Conservation (phyloP, 805 yeast species). For the Candida sanyiensis region DNA sequence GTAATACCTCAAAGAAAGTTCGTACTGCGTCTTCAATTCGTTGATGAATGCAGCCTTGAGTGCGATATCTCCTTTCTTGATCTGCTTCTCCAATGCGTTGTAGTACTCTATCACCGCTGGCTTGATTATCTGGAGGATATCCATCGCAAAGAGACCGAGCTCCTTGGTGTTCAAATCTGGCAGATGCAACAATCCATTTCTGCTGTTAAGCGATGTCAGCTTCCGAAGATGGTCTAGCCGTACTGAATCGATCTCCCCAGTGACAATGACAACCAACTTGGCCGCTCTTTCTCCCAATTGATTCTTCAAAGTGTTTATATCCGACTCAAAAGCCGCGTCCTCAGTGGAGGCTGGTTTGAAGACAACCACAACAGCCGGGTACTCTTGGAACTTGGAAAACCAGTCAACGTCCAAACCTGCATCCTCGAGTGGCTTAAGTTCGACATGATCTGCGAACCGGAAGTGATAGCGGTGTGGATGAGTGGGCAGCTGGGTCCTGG, state of each 20-base stretch:
- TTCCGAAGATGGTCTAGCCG: slow-evolving; percentile 34
- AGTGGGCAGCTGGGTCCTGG: slow-evolving; percentile 18
- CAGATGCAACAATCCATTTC: slow-evolving; percentile 39
- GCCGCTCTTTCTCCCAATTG: slow-evolving; percentile 28
- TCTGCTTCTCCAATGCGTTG: slow-evolving; percentile 32
- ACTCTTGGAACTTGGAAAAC: slow-evolving; percentile 46
- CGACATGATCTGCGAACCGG: slow-evolving; percentile 20
- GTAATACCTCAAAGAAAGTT: slow-evolving; percentile 43
- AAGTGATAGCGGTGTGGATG: slow-evolving; percentile 27
- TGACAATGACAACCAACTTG: slow-evolving; percentile 28
- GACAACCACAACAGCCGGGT: slow-evolving; percentile 44
- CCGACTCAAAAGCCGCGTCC: slow-evolving; percentile 33
- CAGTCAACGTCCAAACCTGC: slow-evolving; percentile 31
- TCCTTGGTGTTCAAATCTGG: slow-evolving; percentile 34
- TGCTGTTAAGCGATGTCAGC: slow-evolving; percentile 37
- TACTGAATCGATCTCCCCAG: slow-evolving; percentile 23
- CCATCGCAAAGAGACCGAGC: slow-evolving; percentile 33
- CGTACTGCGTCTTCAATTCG: slow-evolving; percentile 43
- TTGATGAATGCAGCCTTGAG: slow-evolving; percentile 45
- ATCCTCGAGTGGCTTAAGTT: background rate
- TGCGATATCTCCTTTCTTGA: slow-evolving; percentile 33
- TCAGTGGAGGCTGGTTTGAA: slow-evolving; percentile 20
- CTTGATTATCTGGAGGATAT: slow-evolving; percentile 34
- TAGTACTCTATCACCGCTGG: slow-evolving; percentile 42
- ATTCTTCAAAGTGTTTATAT: slow-evolving; percentile 31